These are phyloP conservation scores for Hericium erinaceus DNA, from an alignment of 768 basidiomycete species.

Conservation along the genomic window DNA sequence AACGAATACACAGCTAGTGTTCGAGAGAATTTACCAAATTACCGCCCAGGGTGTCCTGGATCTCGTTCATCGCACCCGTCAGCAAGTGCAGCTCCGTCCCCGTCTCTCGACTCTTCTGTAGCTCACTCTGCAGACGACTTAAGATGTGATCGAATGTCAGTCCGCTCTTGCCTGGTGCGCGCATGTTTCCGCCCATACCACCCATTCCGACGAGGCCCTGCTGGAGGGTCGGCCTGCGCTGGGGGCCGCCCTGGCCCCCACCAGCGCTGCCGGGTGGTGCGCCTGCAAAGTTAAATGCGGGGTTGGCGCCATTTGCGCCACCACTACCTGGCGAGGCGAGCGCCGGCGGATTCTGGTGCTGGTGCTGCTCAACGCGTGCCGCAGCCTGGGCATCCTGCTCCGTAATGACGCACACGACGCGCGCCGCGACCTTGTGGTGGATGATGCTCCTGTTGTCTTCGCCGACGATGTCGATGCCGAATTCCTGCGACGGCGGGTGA, in stretches of 20 bases:
- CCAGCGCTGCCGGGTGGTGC: conserved; percentile 25
- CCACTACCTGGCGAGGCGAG: conserved; percentile 26
- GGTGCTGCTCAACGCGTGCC: conserved; percentile 60
- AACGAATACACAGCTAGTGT: not conserved
- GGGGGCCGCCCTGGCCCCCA: conserved; percentile 27
- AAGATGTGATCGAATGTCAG: conserved; percentile 90
- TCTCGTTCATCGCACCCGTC: conserved; percentile 76
- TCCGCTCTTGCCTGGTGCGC: conserved; percentile 73
- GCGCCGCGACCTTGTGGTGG: conserved; percentile 97
- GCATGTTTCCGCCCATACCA: conserved; percentile 64
- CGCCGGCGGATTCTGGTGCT: conserved; percentile 38
- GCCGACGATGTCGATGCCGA: conserved; percentile 97
- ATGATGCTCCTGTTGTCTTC: conserved; percentile 98
- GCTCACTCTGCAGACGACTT: conserved; percentile 79
- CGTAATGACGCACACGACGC: conserved; percentile 80
- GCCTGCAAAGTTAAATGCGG: conserved; percentile 34
- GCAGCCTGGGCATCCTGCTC: conserved; percentile 78
- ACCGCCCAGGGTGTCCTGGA: conserved; percentile 86
- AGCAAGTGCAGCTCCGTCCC: conserved; percentile 76
- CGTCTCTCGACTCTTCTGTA: conserved; percentile 94
- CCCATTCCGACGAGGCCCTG: conserved; percentile 65
- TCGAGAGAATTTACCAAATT: conserved; percentile 46
- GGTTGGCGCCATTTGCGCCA: conserved; percentile 28
- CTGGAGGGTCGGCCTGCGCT: conserved; percentile 49
- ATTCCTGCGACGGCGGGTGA: conserved; percentile 53